Evolutionary conservation across 768 basidiomycete genomes (phyloP), one percentile per base, ranked within the genome.

Genomic region (Phaeotremella fagi): DNA sequence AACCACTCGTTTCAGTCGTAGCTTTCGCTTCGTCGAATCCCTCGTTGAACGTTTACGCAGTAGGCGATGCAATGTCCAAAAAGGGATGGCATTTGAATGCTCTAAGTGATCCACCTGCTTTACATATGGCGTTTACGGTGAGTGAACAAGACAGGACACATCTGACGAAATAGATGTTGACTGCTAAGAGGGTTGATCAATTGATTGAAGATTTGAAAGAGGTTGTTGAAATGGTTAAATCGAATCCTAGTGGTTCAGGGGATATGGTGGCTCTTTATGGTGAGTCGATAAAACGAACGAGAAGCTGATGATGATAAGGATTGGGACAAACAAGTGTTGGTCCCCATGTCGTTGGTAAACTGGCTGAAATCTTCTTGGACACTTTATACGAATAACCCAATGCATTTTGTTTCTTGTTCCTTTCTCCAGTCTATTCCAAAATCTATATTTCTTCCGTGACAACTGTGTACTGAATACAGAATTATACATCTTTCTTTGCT

Each of bases 61-160:
- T 99, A 0, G 94, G 94, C 0, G 94, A 95, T 75, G 79, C 77
- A 54, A 92, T 97, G 90, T 75, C 81, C 24, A 81, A 83, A 70
- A 78, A 79, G 35, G 95, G 92, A 2, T 97, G 92, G 90, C 88
- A 94, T 76, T 67, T 99, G 59, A 97, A 90, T 66, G 91, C 84
- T 14, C 72, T 99, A 52, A 81, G 78, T 37, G 79, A 82, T 9
- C 90, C 91, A 1, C 78, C 86, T 11, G 90, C 85, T 7, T 80
- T 97, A 37, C 95, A 99, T 75, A 88, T 98, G 60, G 91, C 91
- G 29, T 87, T 86, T 75, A 99, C 94, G 64, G 90, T 94, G 65
- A 63, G 86, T 22, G 33, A 54, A 20, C 43, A 27, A 22, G 9
- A 37, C 18, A n/a, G 35, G 25, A 9, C 33, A 20, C 33, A 20